phyloP scores from a whole-genome alignment of 371 early-diverging fungal species.

The Rhizopus sp. region DNA sequence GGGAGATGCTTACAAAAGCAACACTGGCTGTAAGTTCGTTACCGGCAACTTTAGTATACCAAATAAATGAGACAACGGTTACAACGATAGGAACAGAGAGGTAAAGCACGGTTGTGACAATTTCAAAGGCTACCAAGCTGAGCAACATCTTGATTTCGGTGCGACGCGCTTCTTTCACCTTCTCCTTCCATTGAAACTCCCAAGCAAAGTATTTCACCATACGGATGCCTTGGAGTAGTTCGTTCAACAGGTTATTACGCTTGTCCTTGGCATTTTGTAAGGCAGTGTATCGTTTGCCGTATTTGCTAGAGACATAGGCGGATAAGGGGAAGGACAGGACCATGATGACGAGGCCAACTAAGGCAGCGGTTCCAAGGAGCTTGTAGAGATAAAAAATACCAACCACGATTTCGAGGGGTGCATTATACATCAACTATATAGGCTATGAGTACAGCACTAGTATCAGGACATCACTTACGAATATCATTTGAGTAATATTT shows the following conservation, averaged over 20 bases:
- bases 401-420: conserved; percentile 56
- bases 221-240: conserved; percentile 67
- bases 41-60: conserved; percentile 59
- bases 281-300: conserved; percentile 21
- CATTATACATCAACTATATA: conserved; percentile 43
- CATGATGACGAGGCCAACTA: conserved; percentile 56
- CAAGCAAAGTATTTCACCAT: conserved; percentile 73
- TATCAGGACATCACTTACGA: conserved; percentile 23
- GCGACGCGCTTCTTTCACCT: conserved; percentile 52
- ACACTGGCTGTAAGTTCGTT: conserved; percentile 50
- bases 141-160: conserved; percentile 52
- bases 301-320: conserved; percentile 40
- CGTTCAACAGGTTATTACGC: conserved; percentile 51
- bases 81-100: conserved; percentile 57
- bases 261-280: conserved; percentile 39
- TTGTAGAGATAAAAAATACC: conserved; percentile 50
- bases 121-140: conserved; percentile 37
- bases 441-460: neutral
- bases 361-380: conserved; percentile 51
- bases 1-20: conserved; percentile 63
- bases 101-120: conserved; percentile 44
- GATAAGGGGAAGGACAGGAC: conserved; percentile 61
- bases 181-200: conserved; percentile 61
- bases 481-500: conserved; percentile 41
- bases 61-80: conserved; percentile 56